Base-by-base conservation (phyloP, 163 green algal genomes). In the Chlamydomonas reinhardtii region DNA sequence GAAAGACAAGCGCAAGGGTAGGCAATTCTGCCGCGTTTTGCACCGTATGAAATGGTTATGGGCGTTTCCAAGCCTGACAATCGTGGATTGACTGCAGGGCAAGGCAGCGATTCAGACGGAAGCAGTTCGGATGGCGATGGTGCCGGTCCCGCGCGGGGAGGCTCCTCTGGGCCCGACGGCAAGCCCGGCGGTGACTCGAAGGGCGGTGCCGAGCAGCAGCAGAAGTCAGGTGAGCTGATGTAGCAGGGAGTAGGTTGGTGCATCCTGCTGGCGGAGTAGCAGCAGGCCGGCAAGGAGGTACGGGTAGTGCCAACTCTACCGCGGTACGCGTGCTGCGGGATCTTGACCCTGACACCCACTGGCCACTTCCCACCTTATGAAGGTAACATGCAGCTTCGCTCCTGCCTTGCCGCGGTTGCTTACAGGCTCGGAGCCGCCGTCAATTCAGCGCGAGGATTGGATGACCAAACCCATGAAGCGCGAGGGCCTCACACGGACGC, bases 401-500 rank as follows among this genome's bases (percentile, higher is more conserved):
- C 20, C 61, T 64, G 39, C 56, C 68, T 73, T 29, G 2, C 2
- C 32, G 31, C 39, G 11, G 16, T 73, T 17, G 29, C 32, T 52
- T 31, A 9, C 68, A 43, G 16, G 31, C 19, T 73, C 20, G 29
- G 19, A 25, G 31, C 19, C 9, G 31, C 69, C 72, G n/a, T 54
- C n/a, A 4, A 3, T 73, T 14, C 73, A 85, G 74, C 88, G 94
- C 4, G 92, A 97, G 65, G 94, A 96, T 62, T 97, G 94, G 94
- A 97, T 97, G 94, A 96, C 91, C 5, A 89, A 89, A 80, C 93
- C 91, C 64, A 95, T 95, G 86, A 81, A 48, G 20, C 80, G 84
- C 34, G 72, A 80, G 25, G n/a, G 66, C 27, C 54, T 65, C 25
- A 39, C 68, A 31, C 56, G 61, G 56, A 73, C n/a, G 72, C 35